Base-by-base conservation (phyloP, 352 stramenopile species). In the Pythium apleroticum region DNA sequence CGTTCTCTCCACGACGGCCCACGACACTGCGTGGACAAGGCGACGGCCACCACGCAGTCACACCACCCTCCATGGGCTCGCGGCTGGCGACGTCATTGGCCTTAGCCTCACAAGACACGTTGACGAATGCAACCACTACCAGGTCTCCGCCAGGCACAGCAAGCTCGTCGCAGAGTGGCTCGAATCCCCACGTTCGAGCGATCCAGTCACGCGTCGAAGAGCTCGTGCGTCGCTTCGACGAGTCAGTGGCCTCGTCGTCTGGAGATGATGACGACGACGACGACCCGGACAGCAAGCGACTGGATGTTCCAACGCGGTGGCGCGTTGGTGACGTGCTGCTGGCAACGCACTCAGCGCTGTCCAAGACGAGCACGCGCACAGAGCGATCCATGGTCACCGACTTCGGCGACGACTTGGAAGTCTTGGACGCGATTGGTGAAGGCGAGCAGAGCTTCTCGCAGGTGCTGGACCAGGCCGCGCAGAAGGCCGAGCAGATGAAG, bases 151-250 rank as follows among this genome's bases (percentile, higher is more conserved):
- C 35, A 19, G 54, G 45, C 12, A 63, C 57, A 30, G 39, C 64
- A 24, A 30, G 14, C 0, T 24, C 19, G 19, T 22, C 39, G 11
- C 50, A 52, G 15, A 58, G 56, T 20, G 59, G 58, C 1, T 50
- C 43, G 3, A 86, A 86, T 30, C 74, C 80, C 0, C 73, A 90
- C 56, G 76, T 90, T 27, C 75, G 72, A 1, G 83, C 80, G 25
- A 92, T 92, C 64, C 83, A 89, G 67, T 82, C 74, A 15, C 76
- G 83, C 27, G 83, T 92, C 31, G 77, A 74, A 7, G 83, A 89
- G n/a, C 69, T 92, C 20, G 74, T 92, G 50, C 80, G 83, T 12
- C 74, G 72, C 5, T 92, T 84, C 56, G 78, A 92, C 50, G 83
- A 88, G 50, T 74, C 52, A 7, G 60, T 71, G 52, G 65, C 54